Conservation (phyloP, 805 yeast species). For the Pichia gijzeniarum region DNA sequence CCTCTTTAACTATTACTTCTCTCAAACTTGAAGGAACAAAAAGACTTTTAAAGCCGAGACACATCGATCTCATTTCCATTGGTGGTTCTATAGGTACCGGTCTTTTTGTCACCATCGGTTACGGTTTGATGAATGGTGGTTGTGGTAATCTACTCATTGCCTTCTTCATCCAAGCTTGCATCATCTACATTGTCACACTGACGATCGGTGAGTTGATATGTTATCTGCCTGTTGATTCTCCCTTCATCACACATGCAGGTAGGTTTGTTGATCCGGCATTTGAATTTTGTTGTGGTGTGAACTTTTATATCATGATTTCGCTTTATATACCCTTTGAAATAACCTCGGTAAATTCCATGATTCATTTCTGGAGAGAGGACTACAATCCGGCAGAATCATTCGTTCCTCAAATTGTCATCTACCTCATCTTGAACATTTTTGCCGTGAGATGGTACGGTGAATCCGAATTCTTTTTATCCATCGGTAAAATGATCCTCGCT, state of each 20-base stretch:
- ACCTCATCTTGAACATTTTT: slow-evolving; percentile 58
- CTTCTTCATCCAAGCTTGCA: slow-evolving; percentile 57
- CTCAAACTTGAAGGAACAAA: no score
- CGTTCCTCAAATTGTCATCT: slow-evolving; percentile 56
- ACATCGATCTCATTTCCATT: slow-evolving; percentile 70
- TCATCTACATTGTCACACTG: slow-evolving; percentile 60
- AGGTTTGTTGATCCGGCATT: slow-evolving; percentile 70
- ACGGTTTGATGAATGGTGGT: slow-evolving; percentile 59
- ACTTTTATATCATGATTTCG: slow-evolving; percentile 70
- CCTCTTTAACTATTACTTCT: no score
- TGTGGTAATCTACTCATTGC: slow-evolving; percentile 60
- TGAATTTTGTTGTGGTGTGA: slow-evolving; percentile 74
- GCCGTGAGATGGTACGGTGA: slow-evolving; percentile 79
- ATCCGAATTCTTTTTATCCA: slow-evolving; percentile 70
- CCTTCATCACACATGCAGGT: slow-evolving; percentile 68
- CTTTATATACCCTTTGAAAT: slow-evolving; percentile 80
- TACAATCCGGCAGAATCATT: slow-evolving; percentile 67
- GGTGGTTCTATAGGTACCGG: slow-evolving; percentile 85
- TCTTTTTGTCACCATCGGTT: slow-evolving; percentile 66
- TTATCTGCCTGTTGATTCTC: slow-evolving; percentile 69
- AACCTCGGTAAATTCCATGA: slow-evolving; percentile 69
- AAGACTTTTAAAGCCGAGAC: slow-evolving; percentile 56
- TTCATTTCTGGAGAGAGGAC: slow-evolving; percentile 77
- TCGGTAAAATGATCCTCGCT: slow-evolving; percentile 68
- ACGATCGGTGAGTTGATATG: slow-evolving; percentile 77